Base-by-base conservation (phyloP, 352 stramenopile species). In the Aphanomyces cochlioides region DNA sequence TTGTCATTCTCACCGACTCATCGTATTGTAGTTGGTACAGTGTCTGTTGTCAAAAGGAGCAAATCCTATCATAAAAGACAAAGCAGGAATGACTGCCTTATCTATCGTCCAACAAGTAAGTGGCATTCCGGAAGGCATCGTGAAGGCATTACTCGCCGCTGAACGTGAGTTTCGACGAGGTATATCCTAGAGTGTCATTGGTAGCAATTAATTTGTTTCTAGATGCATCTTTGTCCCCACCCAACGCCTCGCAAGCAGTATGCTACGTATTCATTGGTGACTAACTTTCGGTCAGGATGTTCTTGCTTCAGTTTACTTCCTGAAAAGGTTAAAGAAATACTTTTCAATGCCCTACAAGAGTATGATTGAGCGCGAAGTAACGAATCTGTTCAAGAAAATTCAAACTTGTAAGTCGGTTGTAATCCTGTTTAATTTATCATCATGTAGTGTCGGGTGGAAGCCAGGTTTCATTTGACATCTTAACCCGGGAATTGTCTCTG, bases 41-140 rank as follows among this genome's bases (percentile, higher is more conserved):
- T 69, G 73, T 34, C 68, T 95, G 50, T 64, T 95, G 38, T 75
- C 78, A 10, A 74, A 79, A 38, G 80, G 80, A 39, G 77, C 69
- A 34, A 79, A 95, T 28, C 80, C 82, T 34, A 59, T 73, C 36
- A 69, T 76, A 39, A 67, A 77, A 41, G 83, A 92, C 47, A 83
- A 84, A 47, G 79, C 85, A 1, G 87, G 85, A 21, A 67, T 91
- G 17, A 90, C 85, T 37, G 70, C 84, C 41, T 77, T 95, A 1
- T 89, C 82, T 21, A 66, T 88, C 8, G 78, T 91, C 56, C 80
- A 83, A 5, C 90, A 85, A 47, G 72, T 89, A 45, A 92, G 84
- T 4, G 74, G 80, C 15, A 82, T 84, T 5, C 79, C 77, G 4
- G 78, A 90, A 57, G 77, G 84, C n/a, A 77, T 92, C 3, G 82